A percentile compares a stretch with the other conserved stretches of the same genome.
phyloP scores from a whole-genome alignment of 768 basidiomycete species.

The Suillus clintonianus region DNA sequence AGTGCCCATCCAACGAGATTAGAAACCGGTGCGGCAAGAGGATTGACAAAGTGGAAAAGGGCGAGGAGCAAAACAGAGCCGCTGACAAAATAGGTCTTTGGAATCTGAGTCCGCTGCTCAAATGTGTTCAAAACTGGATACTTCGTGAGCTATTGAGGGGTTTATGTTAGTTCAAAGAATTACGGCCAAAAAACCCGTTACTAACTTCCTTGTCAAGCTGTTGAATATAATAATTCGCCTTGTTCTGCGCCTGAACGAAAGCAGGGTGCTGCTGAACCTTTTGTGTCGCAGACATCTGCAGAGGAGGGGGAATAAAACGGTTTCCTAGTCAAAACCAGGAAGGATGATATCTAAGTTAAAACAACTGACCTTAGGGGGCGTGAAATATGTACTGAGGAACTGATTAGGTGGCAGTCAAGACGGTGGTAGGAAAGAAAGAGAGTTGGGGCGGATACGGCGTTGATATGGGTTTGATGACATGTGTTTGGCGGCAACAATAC shows the following conservation, averaged over 20 bases:
- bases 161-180: slow-evolving; percentile 3
- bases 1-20: slow-evolving; percentile 94
- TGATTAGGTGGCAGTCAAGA: slow-evolving; percentile 11
- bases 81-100: slow-evolving; percentile 88
- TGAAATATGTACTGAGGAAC: slow-evolving; percentile 14
- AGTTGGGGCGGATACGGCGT: slow-evolving; percentile 21
- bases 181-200: slow-evolving; percentile 7
- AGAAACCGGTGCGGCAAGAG: slow-evolving; percentile 89
- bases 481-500: slow-evolving; percentile 56
- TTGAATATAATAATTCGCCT: slow-evolving; percentile 76
- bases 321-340: slow-evolving; percentile 3
- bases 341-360: neutral
- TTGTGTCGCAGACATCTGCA: slow-evolving; percentile 76
- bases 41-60: slow-evolving; percentile 82
- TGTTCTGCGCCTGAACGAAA: slow-evolving; percentile 81
- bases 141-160: slow-evolving; percentile 65
- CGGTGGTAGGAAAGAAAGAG: slow-evolving; percentile 26
- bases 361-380: slow-evolving; percentile 11
- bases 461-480: slow-evolving; percentile 60
- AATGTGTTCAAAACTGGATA: slow-evolving; percentile 83
- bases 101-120: slow-evolving; percentile 89
- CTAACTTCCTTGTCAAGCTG: slow-evolving; percentile 97
- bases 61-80: slow-evolving; percentile 67
- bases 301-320: slow-evolving; percentile 11
- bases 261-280: slow-evolving; percentile 88